Percentiles rank a stretch among this genome's conserved stretches.
These are phyloP conservation scores for Neonectria neomacrospora DNA, from an alignment of 2,329 filamentous ascomycete genomes.

Conservation along the genomic window DNA sequence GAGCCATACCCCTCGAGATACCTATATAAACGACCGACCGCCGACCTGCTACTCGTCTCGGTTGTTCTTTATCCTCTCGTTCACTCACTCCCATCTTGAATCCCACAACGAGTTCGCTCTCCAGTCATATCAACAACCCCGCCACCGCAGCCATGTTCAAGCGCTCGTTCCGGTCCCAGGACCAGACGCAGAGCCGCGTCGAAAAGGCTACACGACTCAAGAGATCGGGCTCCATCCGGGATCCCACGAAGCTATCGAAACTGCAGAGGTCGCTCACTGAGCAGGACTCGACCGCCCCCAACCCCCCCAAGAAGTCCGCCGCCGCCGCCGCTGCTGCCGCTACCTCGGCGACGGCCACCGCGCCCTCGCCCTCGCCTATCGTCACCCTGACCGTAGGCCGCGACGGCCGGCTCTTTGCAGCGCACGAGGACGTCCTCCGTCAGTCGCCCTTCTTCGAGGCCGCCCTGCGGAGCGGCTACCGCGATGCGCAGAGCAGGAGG, in stretches of 20 bases:
- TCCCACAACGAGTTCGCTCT: constrained; percentile 44
- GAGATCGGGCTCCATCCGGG: constrained; percentile 67
- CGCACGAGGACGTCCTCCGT: constrained; percentile 90
- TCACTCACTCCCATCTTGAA: constrained; percentile 33
- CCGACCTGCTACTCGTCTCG: constrained; percentile 17
- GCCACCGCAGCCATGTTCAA: constrained; percentile 79
- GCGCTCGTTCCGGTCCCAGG: constrained; percentile 85
- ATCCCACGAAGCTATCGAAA: constrained; percentile 83
- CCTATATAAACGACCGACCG: constrained; percentile 19
- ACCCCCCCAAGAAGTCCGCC: constrained; percentile 32
- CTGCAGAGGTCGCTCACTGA: constrained; percentile 84
- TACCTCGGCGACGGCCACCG: constrained; percentile 15
- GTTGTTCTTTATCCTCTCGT: constrained; percentile 20
- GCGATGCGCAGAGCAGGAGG: constrained; percentile 80
- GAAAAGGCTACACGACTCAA: constrained; percentile 89
- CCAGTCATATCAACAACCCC: constrained; percentile 32
- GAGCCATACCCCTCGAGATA: constrained; percentile 25
- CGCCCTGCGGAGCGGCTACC: constrained; percentile 76
- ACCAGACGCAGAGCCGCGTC: constrained; percentile 71
- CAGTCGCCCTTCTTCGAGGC: constrained; percentile 86
- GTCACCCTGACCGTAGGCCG: constrained; percentile 85
- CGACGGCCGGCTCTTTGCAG: constrained; percentile 91
- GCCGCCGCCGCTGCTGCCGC: constrained; percentile 13
- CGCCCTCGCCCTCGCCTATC: constrained; percentile 72
- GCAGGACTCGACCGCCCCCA: constrained; percentile 52